Base-by-base conservation (phyloP, 2,329 filamentous ascomycete species). In the Chalaropsis thielavioides region DNA sequence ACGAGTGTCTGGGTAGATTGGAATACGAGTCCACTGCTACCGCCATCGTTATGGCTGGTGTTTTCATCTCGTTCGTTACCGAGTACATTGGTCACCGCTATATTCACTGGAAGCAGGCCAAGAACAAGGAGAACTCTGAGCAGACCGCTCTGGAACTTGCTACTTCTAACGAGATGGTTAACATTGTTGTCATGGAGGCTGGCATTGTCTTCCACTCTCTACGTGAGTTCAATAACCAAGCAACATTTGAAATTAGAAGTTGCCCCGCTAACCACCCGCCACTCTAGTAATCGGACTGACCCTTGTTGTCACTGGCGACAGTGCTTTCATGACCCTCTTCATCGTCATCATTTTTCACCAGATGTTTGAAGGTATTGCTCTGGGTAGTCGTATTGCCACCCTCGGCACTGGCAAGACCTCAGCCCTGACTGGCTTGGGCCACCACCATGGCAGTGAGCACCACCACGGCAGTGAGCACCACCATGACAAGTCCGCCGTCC, bases 131-230 rank as follows among this genome's bases (percentile, higher is more conserved):
- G 11, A 70, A 73, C 3, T 63, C 69, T 15, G 61, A 64, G 1
- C 70, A 74, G 38, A 69, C 68, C 38, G 69, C 71, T 41, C 66
- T 68, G 3, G 70, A 68, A 7, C 56, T 72, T 13, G 64, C 74
- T 2, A 46, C 46, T 1, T 74, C 74, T 1, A 74, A 75, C 41
- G 78, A 81, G 59, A 80, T 83, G 62, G 76, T 87, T 40, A 81
- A 81, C 60, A 84, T 89, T n/a, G 70, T 83, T 17, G 83, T 90
- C 40, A 82, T 90, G 72, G 88, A 91, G 73, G 80, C 82, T 0
- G 88, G 88, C 2, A 85, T 91, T 64, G 79, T 90, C 59, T 91
- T 91, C 75, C 87, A 90, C 74, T 89, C 85, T 1, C 77, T 89
- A 17, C 74, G 83, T 85, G 77, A 74, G 81, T 74, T 15, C 10